phyloP scores from a whole-genome alignment of 2,329 filamentous ascomycete genomes.

The Paecilomyces fulvus region DNA sequence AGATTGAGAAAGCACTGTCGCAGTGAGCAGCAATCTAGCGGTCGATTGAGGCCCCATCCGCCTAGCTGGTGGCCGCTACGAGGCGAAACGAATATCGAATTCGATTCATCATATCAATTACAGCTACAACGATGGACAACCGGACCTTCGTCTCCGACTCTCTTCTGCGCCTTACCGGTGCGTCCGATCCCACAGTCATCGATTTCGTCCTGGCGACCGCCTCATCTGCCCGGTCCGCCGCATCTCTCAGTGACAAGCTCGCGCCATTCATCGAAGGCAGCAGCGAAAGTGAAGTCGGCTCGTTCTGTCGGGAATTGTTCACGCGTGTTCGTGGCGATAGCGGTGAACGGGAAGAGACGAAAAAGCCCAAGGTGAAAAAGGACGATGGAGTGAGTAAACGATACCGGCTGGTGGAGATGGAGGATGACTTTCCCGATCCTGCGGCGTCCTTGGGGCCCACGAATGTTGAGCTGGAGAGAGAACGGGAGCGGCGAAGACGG shows the following conservation, averaged over 20 bases:
- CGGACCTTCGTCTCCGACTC: constrained; percentile 41
- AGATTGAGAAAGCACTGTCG: background rate
- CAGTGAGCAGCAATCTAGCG: no score
- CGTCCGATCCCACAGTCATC: constrained; percentile 47
- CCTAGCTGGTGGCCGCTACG: no score
- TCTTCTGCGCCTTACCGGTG: constrained; percentile 46
- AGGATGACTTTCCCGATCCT: constrained; percentile 32
- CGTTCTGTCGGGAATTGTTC: constrained; percentile 43
- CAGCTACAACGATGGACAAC: constrained; percentile 25
- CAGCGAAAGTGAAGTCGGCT: constrained; percentile 35
- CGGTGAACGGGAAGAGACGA: constrained; percentile 5
- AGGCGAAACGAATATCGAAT: background rate
- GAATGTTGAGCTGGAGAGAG: constrained; percentile 30
- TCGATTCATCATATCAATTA: background rate
- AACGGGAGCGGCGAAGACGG: constrained; percentile 18
- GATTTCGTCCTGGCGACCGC: constrained; percentile 51
- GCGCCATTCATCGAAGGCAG: constrained; percentile 42
- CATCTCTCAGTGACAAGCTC: constrained; percentile 43
- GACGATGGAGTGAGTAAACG: constrained; percentile 36
- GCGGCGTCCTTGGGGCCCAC: constrained; percentile 21
- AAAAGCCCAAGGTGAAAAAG: constrained; percentile 14
- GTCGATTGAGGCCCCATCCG: no score
- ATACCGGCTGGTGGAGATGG: constrained; percentile 49
- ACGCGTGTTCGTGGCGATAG: constrained; percentile 21
- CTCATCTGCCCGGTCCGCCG: constrained; percentile 40